Conservation (phyloP, 225 moss, liverwort and hornwort species). For the Polytrichum formosum region DNA sequence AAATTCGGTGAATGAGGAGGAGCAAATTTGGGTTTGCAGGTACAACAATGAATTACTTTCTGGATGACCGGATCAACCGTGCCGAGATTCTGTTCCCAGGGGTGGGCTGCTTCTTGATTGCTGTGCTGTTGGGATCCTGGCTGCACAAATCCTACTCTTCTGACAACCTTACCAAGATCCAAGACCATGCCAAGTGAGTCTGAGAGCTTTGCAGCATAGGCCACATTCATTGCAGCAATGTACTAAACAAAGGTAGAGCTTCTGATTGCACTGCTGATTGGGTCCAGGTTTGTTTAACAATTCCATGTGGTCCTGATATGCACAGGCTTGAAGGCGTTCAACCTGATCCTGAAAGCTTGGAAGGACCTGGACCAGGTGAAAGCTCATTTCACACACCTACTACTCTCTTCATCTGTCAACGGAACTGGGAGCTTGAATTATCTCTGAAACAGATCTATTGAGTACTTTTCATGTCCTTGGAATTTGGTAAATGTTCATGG, state of each 20-base stretch:
- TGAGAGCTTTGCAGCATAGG: neutral
- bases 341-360: conserved; percentile 39
- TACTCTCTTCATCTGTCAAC: neutral
- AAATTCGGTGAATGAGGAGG: no score
- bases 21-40: conserved; percentile 32
- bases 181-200: conserved; percentile 32
- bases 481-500: no score
- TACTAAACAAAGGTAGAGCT: no score
- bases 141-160: conserved; percentile 67
- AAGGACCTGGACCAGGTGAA: conserved; percentile 22
- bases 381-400: neutral
- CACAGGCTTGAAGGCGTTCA: conserved; percentile 21
- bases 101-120: conserved; percentile 84
- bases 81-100: conserved; percentile 83
- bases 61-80: conserved; percentile 78
- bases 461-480: no score
- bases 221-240: neutral
- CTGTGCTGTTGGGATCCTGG: conserved; percentile 73
- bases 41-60: conserved; percentile 87
- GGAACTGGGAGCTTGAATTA: neutral
- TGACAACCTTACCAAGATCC: conserved; percentile 66
- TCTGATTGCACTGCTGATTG: no score
- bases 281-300: neutral
- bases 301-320: neutral
- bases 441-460: no score